Evolutionary conservation across 2,329 filamentous ascomycete species (phyloP), one percentile per base, ranked within the genome.

Genomic region (Colletotrichum sp.): DNA sequence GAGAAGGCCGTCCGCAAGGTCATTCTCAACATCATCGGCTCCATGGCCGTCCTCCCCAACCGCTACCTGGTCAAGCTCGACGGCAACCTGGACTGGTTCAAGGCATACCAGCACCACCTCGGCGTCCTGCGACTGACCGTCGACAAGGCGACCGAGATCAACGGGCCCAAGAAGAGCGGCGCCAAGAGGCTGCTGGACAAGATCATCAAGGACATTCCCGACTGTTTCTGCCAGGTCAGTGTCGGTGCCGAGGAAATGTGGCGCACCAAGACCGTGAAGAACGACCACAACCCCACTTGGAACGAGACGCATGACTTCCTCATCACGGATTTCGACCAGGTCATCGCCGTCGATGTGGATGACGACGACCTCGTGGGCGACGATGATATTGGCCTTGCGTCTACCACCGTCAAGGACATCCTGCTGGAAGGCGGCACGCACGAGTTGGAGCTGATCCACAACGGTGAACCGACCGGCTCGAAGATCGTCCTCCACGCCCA

Each of bases 261-360:
- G 87, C 84, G 84, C 57, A 88, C 87, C 0, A 81, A 82, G 3
- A 83, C 82, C 6, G 55, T 60, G 75, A 84, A 88, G 76, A 86
- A 88, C 77, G 80, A 84, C 36, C 81, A 81, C 36, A 81, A 87
- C 39, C 88, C 88, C 0, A 82, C 81, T 28, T 89, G 87, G 87
- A 85, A 88, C 78, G 87, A 89, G 79, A 87, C 86, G 3, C 84
- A 86, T 75, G 87, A 89, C 78, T 89, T 89, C 79, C 80, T 89
- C 3, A 83, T 89, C 3, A 79, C 82, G 10, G 87, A 89, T 76
- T 83, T 83, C 76, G 87, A 89, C 57, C 88, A 89, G 75, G 68
- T 66, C 30, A 84, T 89, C 68, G 71, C 81, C 6, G 52, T 86
- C 30, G 85, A 88, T 34, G 80, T 89, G 24, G 80, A 87, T 48